Base-by-base conservation (phyloP, 768 basidiomycete genomes). In the Suillus luteus region DNA sequence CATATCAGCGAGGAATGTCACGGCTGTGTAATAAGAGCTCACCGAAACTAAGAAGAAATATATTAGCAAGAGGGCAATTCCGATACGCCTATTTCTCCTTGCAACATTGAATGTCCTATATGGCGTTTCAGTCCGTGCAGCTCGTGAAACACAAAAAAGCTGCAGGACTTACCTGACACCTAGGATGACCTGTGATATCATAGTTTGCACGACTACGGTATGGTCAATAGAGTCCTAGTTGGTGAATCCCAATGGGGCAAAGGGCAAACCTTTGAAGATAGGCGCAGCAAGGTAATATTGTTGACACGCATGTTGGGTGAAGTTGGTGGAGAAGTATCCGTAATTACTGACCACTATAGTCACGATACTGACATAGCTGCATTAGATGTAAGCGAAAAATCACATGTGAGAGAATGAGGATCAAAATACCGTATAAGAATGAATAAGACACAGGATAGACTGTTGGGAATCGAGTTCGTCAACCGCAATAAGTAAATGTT, bases 21-120 rank as follows among this genome's bases (percentile, higher is more conserved):
- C 12, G 9, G 9, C 6, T 11, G 24, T 49, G 57, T 71, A 9
- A n/a, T 8, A 55, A 54, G 22, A 10, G 49, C 84, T 68, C 66
- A 88, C 87, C 54, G 69, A 71, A 55, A 79, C 78, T 22, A 79
- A 74, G n/a, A 78, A 54, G 58, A 79, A 11, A 67, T 83, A 89
- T 4, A 80, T 64, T 4, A 63, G 46, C 1, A 76, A 22, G 33
- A 88, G 68, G 17, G 71, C 41, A 68, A 77, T 75, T 17, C 82
- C 81, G 12, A 87, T 72, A 38, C 43, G 55, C 37, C 66, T 70
- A 11, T 79, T 79, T 59, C 86, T 80, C 60, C 82, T 76, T 3
- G 86, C 83, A 35, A 89, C 78, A 67, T 87, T 87, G 72, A 83
- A 85, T 2, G 86, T 82, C 64, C 87, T 87, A 38, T 41, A 31